phyloP scores from a whole-genome alignment of 1,284 basidiomycete species.

The Vanrija pseudolonga region DNA sequence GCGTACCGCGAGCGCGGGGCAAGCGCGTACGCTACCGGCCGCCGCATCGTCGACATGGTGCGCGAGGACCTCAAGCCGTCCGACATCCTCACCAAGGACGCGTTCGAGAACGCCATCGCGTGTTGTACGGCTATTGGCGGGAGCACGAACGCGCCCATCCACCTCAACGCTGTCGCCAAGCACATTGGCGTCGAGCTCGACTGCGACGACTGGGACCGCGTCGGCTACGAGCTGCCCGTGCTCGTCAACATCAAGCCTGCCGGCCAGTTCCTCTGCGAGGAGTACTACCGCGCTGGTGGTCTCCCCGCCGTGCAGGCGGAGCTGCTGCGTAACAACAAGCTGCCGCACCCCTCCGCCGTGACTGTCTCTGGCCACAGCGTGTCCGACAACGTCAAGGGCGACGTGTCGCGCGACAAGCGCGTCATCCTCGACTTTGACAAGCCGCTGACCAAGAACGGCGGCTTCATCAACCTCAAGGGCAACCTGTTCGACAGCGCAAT shows the following conservation, averaged over 20 bases:
- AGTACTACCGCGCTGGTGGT: constrained; percentile 47
- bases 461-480: constrained; percentile 47
- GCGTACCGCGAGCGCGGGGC: constrained; percentile 43
- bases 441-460: constrained; percentile 40
- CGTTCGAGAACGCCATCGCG: constrained; percentile 88
- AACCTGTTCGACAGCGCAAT: constrained; percentile 48
- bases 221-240: constrained; percentile 43
- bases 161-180: constrained; percentile 46
- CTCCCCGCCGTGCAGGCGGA: constrained; percentile 42
- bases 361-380: constrained; percentile 41
- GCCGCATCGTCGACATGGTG: constrained; percentile 74
- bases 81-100: constrained; percentile 85
- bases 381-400: constrained; percentile 36
- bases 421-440: constrained; percentile 43
- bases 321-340: constrained; percentile 30
- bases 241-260: constrained; percentile 45
- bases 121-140: constrained; percentile 80
- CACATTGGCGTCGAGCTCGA: constrained; percentile 42
- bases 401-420: constrained; percentile 37
- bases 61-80: constrained; percentile 83
- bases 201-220: constrained; percentile 42
- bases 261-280: constrained; percentile 45
- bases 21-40: constrained; percentile 67
- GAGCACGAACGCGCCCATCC: constrained; percentile 73
- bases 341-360: constrained; percentile 40